A percentile compares a stretch with the other conserved stretches of the same genome.
Conservation (phyloP, 768 basidiomycete genomes). For the Saitozyma sp. region DNA sequence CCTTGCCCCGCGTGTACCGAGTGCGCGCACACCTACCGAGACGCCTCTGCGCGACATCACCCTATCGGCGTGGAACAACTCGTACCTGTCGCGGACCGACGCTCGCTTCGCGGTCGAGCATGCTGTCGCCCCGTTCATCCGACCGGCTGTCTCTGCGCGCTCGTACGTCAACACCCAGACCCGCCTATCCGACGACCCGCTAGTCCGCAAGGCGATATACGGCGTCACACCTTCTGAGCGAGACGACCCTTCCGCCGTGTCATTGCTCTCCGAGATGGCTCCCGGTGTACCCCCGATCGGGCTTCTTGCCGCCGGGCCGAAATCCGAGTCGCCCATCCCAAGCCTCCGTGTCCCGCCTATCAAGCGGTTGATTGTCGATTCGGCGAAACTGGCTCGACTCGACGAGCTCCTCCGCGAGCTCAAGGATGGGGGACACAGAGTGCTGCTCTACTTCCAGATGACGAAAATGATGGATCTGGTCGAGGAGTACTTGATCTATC, state of each 20-base stretch:
- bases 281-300: constrained; percentile 69
- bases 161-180: constrained; percentile 72
- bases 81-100: constrained; percentile 75
- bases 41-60: constrained; percentile 67
- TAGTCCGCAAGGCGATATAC: constrained; percentile 74
- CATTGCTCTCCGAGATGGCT: constrained; percentile 57
- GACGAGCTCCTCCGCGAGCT: constrained; percentile 87
- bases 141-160: constrained; percentile 70
- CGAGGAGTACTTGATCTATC: constrained; percentile 96
- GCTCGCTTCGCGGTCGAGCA: constrained; percentile 84
- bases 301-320: constrained; percentile 65
- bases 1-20: constrained; percentile 54
- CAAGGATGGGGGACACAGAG: constrained; percentile 88
- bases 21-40: constrained; percentile 37
- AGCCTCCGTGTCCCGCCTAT: constrained; percentile 92
- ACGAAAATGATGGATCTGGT: constrained; percentile 99
- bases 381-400: constrained; percentile 88
- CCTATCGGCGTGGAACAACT: constrained; percentile 64
- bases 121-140: constrained; percentile 79
- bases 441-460: constrained; percentile 99
- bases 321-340: constrained; percentile 73
- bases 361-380: constrained; percentile 91
- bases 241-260: constrained; percentile 62
- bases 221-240: constrained; percentile 71
- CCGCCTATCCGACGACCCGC: constrained; percentile 64